These are phyloP conservation scores for Fusarium sp. DNA, from an alignment of 2,329 filamentous ascomycete genomes.

Conservation along the genomic window DNA sequence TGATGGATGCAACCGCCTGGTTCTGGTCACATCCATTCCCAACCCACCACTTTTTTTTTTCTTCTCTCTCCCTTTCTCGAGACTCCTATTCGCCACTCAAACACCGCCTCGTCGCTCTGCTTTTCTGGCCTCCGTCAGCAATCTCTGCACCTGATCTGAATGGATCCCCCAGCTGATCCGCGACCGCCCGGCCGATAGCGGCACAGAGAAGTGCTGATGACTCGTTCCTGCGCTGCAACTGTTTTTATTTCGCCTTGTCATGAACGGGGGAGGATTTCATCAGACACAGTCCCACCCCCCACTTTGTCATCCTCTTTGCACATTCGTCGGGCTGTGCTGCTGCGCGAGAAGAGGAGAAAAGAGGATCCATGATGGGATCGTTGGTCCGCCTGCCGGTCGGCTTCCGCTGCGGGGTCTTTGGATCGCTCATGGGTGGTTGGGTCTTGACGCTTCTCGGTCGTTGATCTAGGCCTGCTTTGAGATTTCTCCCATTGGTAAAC, in stretches of 20 bases:
- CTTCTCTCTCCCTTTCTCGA: conserved; percentile 20
- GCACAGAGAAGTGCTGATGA: background rate
- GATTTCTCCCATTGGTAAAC: conserved; percentile 26
- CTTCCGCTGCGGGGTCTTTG: conserved; percentile 26
- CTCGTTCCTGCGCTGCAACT: background rate
- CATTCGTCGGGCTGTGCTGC: conserved; percentile 19
- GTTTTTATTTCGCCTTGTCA: conserved; percentile 21
- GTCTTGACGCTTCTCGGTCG: conserved; percentile 17
- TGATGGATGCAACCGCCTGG: conserved; percentile 29
- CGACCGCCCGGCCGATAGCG: conserved; percentile 16
- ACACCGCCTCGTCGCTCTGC: conserved; percentile 1
- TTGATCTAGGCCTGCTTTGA: conserved; percentile 16
- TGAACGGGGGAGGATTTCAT: background rate
- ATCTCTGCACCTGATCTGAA: conserved; percentile 8
- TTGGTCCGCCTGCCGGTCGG: conserved; percentile 9
- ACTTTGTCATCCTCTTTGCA: conserved; percentile 16
- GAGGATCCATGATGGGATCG: conserved; percentile 36
- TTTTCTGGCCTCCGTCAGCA: conserved; percentile 12
- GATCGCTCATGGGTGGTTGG: conserved; percentile 23
- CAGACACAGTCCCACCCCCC: conserved; percentile 18
- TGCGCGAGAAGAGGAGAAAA: conserved; percentile 14
- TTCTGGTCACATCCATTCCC: conserved; percentile 21
- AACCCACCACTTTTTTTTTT: conserved; percentile 19
- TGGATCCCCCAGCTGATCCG: conserved; percentile 11
- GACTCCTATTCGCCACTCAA: conserved; percentile 28